Conservation (phyloP, 1,139 yeast genomes). For the Kluyveromyces sp. region DNA sequence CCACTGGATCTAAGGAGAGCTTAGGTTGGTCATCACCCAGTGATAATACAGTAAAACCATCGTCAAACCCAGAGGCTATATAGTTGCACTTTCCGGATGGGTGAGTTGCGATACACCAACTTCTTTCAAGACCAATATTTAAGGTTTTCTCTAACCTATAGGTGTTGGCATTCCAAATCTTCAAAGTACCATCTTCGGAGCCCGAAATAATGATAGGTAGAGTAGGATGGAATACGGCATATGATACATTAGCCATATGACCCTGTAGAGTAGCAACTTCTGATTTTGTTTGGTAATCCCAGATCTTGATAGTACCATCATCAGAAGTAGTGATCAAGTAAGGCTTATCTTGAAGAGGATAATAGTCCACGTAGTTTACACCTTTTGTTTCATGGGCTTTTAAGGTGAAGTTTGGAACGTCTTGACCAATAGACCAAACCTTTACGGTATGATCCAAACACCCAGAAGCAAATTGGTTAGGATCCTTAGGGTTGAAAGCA, state of each 20-base stretch:
- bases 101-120: conserved; percentile 87
- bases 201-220: conserved; percentile 81
- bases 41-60: conserved; percentile 80
- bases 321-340: conserved; percentile 89
- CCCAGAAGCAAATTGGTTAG: conserved; percentile 94
- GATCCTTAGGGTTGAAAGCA: conserved; percentile 94
- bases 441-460: conserved; percentile 94
- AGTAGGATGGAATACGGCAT: conserved; percentile 95
- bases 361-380: conserved; percentile 91
- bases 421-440: conserved; percentile 89
- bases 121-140: conserved; percentile 87
- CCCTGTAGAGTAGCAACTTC: conserved; percentile 93
- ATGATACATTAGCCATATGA: conserved; percentile 88
- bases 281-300: conserved; percentile 97
- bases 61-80: conserved; percentile 89
- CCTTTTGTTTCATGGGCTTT: conserved; percentile 89
- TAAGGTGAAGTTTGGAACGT: conserved; percentile 86
- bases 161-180: conserved; percentile 74
- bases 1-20: conserved; percentile 85
- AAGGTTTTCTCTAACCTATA: conserved; percentile 83
- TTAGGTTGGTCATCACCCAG: conserved; percentile 94
- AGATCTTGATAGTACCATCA: conserved; percentile 80
- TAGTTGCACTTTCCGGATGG: conserved; percentile 53
- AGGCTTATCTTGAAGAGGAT: conserved; percentile 96
- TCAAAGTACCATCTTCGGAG: conserved; percentile 73